These are phyloP conservation scores for Metarhizium humberi DNA, from an alignment of 2,329 filamentous ascomycete genomes.

Conservation along the genomic window DNA sequence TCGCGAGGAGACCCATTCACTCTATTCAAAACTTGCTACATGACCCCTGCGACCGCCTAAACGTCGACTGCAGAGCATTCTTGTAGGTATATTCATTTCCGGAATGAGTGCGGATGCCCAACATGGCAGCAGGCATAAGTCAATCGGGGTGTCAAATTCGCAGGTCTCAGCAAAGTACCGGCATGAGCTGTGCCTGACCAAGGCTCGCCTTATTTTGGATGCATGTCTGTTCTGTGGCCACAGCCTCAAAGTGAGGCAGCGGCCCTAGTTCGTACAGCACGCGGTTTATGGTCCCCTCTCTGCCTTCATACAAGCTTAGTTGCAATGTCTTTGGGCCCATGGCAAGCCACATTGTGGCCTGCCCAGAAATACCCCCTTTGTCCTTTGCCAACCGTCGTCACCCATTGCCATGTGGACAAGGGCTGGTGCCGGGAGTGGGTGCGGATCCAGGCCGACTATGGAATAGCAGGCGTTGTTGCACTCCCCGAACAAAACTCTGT, in stretches of 20 bases:
- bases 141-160: neutral
- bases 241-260: neutral
- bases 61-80: neutral
- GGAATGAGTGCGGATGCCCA: neutral
- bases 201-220: neutral
- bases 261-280: neutral
- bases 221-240: neutral
- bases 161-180: neutral
- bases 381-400: neutral
- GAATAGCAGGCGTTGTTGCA: neutral
- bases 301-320: neutral
- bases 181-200: neutral
- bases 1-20: neutral
- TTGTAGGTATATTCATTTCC: neutral
- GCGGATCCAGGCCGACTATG: neutral
- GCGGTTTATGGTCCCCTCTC: neutral
- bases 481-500: neutral
- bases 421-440: neutral
- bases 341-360: slow-evolving; percentile 2
- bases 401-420: neutral
- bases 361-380: neutral
- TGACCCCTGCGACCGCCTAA: neutral
- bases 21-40: neutral
- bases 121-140: neutral
- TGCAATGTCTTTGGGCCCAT: neutral